Evolutionary conservation across 257 asterid species (phyloP).

Genomic region (Verbena officinalis): DNA sequence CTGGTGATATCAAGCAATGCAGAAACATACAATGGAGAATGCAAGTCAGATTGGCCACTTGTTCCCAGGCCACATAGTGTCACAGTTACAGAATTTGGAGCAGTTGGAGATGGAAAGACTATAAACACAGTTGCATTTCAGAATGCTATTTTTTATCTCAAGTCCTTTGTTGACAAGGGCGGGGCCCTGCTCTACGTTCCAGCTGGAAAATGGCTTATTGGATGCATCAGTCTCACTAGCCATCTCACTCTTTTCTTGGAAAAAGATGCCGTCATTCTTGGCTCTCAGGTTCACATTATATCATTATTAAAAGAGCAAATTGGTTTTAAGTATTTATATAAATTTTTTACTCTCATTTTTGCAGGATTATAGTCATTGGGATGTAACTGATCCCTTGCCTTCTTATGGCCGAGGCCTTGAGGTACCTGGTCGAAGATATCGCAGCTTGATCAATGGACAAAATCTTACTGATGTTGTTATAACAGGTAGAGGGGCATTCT

Average conservation of each 20-base stretch:
- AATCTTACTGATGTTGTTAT: slow-evolving; percentile 52
- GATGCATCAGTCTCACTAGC: slow-evolving; percentile 81
- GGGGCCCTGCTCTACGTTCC: slow-evolving; percentile 94
- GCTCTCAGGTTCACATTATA: slow-evolving; percentile 56
- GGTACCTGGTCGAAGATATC: slow-evolving; percentile 47
- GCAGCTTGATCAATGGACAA: slow-evolving; percentile 49
- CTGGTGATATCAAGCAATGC: slow-evolving; percentile 36
- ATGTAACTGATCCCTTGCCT: slow-evolving; percentile 54
- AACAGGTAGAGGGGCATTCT: slow-evolving; percentile 35
- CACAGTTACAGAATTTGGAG: slow-evolving; percentile 73
- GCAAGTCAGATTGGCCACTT: slow-evolving; percentile 52
- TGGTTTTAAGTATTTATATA: background rate
- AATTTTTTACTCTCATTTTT: slow-evolving; percentile 3
- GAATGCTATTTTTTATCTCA: slow-evolving; percentile 81
- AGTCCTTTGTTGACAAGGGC: slow-evolving; percentile 87
- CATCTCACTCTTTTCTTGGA: slow-evolving; percentile 84
- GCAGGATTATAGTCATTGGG: slow-evolving; percentile 61
- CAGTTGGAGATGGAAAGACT: slow-evolving; percentile 77
- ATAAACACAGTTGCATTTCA: slow-evolving; percentile 71
- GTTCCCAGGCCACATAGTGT: slow-evolving; percentile 79
- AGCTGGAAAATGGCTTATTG: slow-evolving; percentile 73
- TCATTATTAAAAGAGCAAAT: too few species aligned
- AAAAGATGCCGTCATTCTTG: slow-evolving; percentile 77
- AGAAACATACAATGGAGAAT: slow-evolving; percentile 47
- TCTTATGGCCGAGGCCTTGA: slow-evolving; percentile 53